Percentiles rank a stretch among this genome's conserved stretches.
phyloP scores from a whole-genome alignment of 805 yeast genomes.

The Jamesozyma piceae region DNA sequence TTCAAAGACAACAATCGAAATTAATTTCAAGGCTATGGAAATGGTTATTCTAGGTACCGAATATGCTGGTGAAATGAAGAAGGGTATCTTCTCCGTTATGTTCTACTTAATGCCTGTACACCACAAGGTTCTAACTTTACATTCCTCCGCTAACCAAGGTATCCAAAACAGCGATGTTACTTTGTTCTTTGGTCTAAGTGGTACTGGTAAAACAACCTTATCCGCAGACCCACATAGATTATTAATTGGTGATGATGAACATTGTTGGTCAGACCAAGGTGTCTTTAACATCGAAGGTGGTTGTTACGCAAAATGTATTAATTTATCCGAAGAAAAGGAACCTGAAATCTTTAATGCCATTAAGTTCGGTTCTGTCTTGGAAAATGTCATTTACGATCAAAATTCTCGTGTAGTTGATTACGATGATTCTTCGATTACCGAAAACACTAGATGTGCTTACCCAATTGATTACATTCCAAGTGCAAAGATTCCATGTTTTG shows the following conservation, averaged over 20 bases:
- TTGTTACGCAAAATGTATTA: constrained; percentile 96
- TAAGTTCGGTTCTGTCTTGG: constrained; percentile 88
- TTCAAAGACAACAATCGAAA: constrained; percentile 88
- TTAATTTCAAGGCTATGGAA: constrained; percentile 95
- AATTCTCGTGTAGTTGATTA: constrained; percentile 76
- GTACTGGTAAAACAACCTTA: constrained; percentile 96
- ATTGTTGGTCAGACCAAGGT: constrained; percentile 98
- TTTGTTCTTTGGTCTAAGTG: constrained; percentile 90
- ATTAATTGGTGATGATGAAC: constrained; percentile 97
- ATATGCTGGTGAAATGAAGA: constrained; percentile 99
- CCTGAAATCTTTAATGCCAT: constrained; percentile 96
- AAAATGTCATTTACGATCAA: constrained; percentile 83
- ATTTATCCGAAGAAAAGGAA: constrained; percentile 81
- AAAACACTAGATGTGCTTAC: constrained; percentile 97
- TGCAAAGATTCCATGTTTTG: constrained; percentile 90
- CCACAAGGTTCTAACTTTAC: constrained; percentile 84
- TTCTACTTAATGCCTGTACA: constrained; percentile 95
- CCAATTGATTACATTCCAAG: constrained; percentile 95
- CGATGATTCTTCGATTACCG: constrained; percentile 73
- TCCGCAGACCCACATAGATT: constrained; percentile 92
- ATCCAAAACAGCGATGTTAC: constrained; percentile 73
- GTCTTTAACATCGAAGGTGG: constrained; percentile 99
- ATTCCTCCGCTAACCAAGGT: constrained; percentile 93
- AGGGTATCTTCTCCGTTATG: constrained; percentile 98
- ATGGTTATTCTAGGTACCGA: constrained; percentile 98